Conservation (phyloP, 768 basidiomycete species). For the Boletus sp. region DNA sequence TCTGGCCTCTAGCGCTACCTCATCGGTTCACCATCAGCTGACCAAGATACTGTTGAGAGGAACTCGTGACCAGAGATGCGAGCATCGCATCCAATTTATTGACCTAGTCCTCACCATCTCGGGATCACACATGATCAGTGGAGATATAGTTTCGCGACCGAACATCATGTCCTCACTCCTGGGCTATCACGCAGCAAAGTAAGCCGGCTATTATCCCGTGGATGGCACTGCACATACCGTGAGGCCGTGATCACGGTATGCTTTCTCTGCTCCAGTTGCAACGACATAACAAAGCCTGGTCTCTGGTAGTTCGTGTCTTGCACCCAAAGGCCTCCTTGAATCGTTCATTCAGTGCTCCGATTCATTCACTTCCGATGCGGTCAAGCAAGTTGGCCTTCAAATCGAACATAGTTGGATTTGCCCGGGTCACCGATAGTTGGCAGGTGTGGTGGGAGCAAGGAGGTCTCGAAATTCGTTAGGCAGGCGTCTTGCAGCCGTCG, state of each 20-base stretch:
- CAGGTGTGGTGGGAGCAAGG: neutral
- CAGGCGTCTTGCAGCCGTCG: neutral
- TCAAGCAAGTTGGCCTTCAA: neutral
- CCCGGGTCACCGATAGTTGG: neutral
- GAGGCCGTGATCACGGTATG: neutral
- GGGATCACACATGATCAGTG: too few relatives aligned
- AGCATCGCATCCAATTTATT: too few relatives aligned
- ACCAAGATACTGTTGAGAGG: neutral
- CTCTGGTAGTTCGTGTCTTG: neutral
- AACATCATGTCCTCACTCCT: neutral
- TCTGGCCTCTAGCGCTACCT: too few relatives aligned
- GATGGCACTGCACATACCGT: neutral
- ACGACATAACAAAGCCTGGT: neutral
- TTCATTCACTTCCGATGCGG: neutral
- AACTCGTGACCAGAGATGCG: neutral
- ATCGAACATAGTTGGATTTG: neutral
- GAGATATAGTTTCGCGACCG: neutral
- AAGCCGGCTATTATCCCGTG: neutral
- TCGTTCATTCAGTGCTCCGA: neutral
- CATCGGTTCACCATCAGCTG: too few relatives aligned
- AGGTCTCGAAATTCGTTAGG: neutral
- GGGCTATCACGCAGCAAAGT: neutral
- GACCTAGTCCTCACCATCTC: neutral
- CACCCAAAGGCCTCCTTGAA: neutral
- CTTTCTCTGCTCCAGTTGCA: neutral